These are phyloP conservation scores for Mycosarcoma maydis DNA, from an alignment of 1,284 basidiomycete genomes.

Conservation along the genomic window DNA sequence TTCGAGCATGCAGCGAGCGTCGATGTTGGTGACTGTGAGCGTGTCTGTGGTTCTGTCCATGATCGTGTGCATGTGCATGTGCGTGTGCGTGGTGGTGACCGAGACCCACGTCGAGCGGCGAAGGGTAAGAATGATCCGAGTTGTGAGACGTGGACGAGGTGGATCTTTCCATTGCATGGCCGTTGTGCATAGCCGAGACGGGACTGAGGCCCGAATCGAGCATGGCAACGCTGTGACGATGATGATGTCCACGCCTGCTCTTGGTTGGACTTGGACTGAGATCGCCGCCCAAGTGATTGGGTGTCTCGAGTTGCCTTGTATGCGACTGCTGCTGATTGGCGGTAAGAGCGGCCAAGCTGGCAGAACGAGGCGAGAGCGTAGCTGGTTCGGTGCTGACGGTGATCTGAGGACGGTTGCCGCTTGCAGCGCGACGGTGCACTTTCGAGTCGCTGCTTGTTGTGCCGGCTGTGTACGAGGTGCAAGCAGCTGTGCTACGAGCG, in stretches of 20 bases:
- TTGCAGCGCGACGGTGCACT: constrained; percentile 30
- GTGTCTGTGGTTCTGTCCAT: constrained; percentile 23
- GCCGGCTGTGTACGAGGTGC: constrained; percentile 1
- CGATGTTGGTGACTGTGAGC: constrained; percentile 6
- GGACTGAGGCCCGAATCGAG: constrained; percentile 39
- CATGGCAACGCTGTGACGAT: constrained; percentile 55
- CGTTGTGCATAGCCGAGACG: constrained; percentile 12
- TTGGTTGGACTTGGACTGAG: constrained; percentile 48
- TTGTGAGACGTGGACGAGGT: constrained; percentile 25
- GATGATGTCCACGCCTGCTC: constrained; percentile 53
- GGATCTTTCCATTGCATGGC: constrained; percentile 30
- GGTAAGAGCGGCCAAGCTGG: constrained; percentile 36
- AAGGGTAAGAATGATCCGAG: constrained; percentile 24
- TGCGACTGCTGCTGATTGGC: constrained; percentile 4
- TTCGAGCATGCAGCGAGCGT: constrained; percentile 30
- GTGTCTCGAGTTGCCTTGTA: constrained; percentile 14
- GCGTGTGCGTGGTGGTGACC: constrained; percentile 12
- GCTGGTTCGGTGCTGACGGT: constrained; percentile 44
- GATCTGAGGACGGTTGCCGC: constrained; percentile 48
- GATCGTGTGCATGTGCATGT: constrained; percentile 6
- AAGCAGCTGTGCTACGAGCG: constrained; percentile 1
- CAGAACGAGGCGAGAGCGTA: constrained; percentile 43
- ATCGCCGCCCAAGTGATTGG: constrained; percentile 9
- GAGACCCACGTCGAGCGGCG: background rate
- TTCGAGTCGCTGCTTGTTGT: background rate